Conservation (phyloP, 2,329 filamentous ascomycete genomes). For the Aspergillus ustus region DNA sequence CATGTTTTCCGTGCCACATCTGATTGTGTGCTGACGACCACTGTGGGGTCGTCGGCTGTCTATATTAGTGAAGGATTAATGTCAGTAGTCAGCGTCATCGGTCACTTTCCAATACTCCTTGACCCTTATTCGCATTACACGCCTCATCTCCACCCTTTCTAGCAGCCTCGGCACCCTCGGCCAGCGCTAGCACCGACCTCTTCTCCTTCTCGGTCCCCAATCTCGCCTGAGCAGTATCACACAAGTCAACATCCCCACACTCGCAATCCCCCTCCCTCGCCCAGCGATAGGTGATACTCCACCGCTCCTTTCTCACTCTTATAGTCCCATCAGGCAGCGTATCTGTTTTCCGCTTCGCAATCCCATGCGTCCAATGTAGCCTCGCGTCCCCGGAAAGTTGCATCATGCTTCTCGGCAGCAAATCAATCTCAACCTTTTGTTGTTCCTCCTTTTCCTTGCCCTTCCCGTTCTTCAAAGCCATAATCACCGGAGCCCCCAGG, state of each 20-base stretch:
- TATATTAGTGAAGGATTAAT: neutral
- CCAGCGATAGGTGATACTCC: slow-evolving; percentile 64
- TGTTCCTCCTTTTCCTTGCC: neutral
- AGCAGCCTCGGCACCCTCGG: neutral
- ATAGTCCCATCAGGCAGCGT: slow-evolving; percentile 52
- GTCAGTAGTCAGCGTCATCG: neutral
- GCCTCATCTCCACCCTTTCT: neutral
- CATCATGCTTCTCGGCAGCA: slow-evolving; percentile 57
- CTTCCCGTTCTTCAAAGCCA: slow-evolving; percentile 38
- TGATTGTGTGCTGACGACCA: neutral
- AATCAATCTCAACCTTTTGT: slow-evolving; percentile 50
- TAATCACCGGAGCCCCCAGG: slow-evolving; percentile 37
- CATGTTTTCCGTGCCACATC: neutral
- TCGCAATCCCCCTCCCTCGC: slow-evolving; percentile 54
- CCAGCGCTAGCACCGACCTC: slow-evolving; percentile 30
- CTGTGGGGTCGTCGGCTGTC: neutral
- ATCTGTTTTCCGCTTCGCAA: slow-evolving; percentile 60
- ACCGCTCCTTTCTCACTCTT: slow-evolving; percentile 51
- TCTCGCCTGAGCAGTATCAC: slow-evolving; percentile 56
- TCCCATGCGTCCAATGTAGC: slow-evolving; percentile 62
- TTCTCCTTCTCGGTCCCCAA: slow-evolving; percentile 56
- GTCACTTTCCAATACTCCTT: neutral
- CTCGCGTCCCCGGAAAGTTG: slow-evolving; percentile 56
- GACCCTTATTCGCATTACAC: neutral
- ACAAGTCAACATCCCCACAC: slow-evolving; percentile 56